Conservation (phyloP, 2,329 filamentous ascomycete genomes). For the Aspergillus persii region DNA sequence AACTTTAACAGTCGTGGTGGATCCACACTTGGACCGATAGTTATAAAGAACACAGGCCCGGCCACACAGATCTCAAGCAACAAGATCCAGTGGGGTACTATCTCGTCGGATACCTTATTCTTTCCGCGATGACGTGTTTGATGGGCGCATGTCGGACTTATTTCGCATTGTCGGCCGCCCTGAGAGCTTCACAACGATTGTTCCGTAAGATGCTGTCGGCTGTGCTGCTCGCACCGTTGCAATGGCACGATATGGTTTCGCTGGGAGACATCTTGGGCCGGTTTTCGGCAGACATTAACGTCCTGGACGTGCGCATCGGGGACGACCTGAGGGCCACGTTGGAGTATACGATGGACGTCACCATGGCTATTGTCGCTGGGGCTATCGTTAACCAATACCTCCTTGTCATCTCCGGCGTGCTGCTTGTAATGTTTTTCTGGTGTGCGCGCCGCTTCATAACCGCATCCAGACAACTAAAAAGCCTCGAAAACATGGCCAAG, state of each 20-base stretch:
- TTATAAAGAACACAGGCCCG: background rate
- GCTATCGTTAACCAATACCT: background rate
- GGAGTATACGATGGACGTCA: constrained; percentile 2
- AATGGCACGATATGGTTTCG: constrained; percentile 75
- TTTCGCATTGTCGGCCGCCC: constrained; percentile 1
- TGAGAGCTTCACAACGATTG: constrained; percentile 1
- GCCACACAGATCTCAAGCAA: background rate
- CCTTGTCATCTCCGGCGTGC: background rate
- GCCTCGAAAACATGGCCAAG: constrained; percentile 1
- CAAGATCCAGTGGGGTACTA: background rate
- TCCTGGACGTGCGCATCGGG: constrained; percentile 66
- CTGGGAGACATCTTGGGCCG: constrained; percentile 71
- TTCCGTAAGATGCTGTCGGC: constrained; percentile 1
- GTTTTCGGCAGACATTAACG: constrained; percentile 71
- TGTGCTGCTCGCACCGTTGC: constrained; percentile 61
- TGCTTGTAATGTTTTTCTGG: background rate
- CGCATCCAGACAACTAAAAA: background rate
- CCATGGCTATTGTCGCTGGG: constrained; percentile 47
- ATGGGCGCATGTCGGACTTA: constrained; percentile 5
- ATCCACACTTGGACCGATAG: background rate
- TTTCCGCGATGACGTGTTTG: constrained; percentile 45
- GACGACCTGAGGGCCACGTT: constrained; percentile 43
- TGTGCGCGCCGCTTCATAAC: constrained; percentile 1
- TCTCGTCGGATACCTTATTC: background rate
- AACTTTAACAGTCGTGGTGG: constrained; percentile 1